phyloP scores from a whole-genome alignment of 208 protist genomes.

The Zelonia costaricensis region DNA sequence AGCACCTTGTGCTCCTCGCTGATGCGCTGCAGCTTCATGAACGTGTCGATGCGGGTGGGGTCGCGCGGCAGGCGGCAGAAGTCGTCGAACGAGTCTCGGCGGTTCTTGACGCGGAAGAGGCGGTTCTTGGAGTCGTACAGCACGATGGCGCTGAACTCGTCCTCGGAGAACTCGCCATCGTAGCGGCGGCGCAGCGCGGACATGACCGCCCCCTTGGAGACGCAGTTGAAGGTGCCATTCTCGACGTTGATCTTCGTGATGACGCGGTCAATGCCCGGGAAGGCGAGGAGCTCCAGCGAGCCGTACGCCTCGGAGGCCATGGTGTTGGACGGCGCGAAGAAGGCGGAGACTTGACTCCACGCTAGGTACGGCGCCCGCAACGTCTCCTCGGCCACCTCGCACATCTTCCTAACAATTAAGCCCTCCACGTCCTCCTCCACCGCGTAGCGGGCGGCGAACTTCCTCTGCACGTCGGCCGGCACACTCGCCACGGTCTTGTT shows the following conservation, averaged over 20 bases:
- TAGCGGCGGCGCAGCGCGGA: constrained; percentile 29
- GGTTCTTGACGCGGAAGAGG: constrained; percentile 35
- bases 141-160: constrained; percentile 37
- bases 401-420: constrained; percentile 65
- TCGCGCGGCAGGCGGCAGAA: constrained; percentile 32
- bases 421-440: constrained; percentile 84
- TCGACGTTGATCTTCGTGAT: constrained; percentile 78
- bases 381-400: constrained; percentile 46
- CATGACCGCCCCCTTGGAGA: constrained; percentile 59
- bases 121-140: constrained; percentile 40
- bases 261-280: constrained; percentile 82
- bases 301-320: constrained; percentile 76
- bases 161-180: constrained; percentile 33
- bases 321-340: constrained; percentile 46
- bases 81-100: constrained; percentile 31
- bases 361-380: constrained; percentile 85
- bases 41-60: constrained; percentile 25
- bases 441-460: constrained; percentile 54
- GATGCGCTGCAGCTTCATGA: constrained; percentile 27
- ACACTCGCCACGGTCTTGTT: constrained; percentile 16
- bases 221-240: constrained; percentile 64
- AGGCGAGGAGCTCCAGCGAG: constrained; percentile 81
- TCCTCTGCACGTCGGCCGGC: constrained; percentile 37
- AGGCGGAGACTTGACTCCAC: constrained; percentile 87
- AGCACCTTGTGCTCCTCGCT: constrained; percentile 27